A percentile compares a stretch with the other conserved stretches of the same genome.
These are phyloP conservation scores for Atalantia buxifolia DNA, from an alignment of 345 rosid species.

Conservation along the genomic window DNA sequence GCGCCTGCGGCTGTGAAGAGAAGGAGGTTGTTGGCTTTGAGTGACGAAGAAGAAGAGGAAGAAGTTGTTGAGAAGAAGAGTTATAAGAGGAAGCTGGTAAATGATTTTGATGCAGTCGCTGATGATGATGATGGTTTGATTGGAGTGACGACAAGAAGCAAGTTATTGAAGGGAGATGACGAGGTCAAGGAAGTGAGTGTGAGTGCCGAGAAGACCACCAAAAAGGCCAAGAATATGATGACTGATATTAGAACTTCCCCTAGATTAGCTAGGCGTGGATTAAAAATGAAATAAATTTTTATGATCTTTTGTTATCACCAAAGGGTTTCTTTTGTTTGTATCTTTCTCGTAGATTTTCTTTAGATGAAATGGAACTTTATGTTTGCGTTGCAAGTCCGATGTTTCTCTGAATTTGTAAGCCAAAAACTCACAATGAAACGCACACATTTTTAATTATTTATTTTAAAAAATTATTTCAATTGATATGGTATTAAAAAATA, in stretches of 20 bases:
- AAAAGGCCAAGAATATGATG: background rate
- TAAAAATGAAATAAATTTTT: background rate
- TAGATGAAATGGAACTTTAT: background rate
- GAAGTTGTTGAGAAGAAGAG: background rate
- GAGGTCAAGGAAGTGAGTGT: slow-evolving; percentile 14
- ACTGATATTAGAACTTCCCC: slow-evolving; percentile 50
- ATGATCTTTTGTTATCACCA: background rate
- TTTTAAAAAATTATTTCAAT: too few relatives aligned
- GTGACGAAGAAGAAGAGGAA: slow-evolving; percentile 36
- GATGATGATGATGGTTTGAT: background rate
- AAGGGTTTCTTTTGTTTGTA: background rate
- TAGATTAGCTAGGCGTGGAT: slow-evolving; percentile 45
- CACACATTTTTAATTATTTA: too few relatives aligned
- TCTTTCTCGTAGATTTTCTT: background rate
- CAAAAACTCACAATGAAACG: background rate
- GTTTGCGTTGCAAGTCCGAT: too few relatives aligned
- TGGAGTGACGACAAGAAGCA: slow-evolving; percentile 12
- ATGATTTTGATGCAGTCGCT: slow-evolving; percentile 75
- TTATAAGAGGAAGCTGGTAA: slow-evolving; percentile 38
- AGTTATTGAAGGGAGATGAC: slow-evolving; percentile 5
- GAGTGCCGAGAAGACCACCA: slow-evolving; percentile 13
- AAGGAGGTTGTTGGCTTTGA: slow-evolving; percentile 44
- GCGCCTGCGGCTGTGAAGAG: slow-evolving; percentile 60
- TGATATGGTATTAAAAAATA: too few relatives aligned
- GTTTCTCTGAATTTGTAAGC: background rate